Evolutionary conservation across 345 rosid genomes (phyloP).

Genomic region (Kernera saxatilis): DNA sequence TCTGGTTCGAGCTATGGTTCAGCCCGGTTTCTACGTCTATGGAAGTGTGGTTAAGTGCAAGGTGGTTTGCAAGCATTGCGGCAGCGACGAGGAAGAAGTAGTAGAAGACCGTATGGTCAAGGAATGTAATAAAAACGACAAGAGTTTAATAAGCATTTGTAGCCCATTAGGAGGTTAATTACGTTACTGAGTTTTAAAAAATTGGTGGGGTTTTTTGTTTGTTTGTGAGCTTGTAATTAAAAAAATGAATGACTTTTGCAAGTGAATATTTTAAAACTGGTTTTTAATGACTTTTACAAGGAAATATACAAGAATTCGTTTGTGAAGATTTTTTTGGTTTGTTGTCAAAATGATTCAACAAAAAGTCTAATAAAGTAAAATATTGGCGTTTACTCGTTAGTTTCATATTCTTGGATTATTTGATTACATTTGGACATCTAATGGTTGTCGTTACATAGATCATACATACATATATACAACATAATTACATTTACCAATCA

Average conservation of each 20-base stretch:
- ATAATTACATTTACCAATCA: background rate
- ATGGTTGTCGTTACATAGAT: conserved; percentile 1
- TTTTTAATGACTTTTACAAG: background rate
- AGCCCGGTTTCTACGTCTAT: conserved; percentile 89
- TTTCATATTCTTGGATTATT: background rate
- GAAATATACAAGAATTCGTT: background rate
- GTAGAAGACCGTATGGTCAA: conserved; percentile 24
- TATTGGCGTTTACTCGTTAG: conserved; percentile 21
- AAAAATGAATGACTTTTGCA: background rate
- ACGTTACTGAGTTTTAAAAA: background rate
- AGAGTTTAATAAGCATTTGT: conserved; percentile 24
- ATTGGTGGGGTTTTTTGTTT: conserved; percentile 17
- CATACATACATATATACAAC: background rate
- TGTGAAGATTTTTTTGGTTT: background rate
- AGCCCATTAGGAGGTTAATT: conserved; percentile 30
- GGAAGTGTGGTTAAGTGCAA: conserved; percentile 82
- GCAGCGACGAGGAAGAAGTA: conserved; percentile 18
- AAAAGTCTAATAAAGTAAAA: conserved; percentile 16
- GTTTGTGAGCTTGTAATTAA: conserved; percentile 24
- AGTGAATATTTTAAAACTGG: conserved; percentile 18
- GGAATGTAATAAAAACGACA: conserved; percentile 23
- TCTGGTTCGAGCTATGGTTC: conserved; percentile 71
- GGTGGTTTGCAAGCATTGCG: conserved; percentile 71
- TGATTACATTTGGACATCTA: background rate
- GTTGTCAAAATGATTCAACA: background rate